Evolutionary conservation across 129 eudicot species (phyloP), one percentile per base, ranked within the genome.

Genomic region (Flaveria brownii): DNA sequence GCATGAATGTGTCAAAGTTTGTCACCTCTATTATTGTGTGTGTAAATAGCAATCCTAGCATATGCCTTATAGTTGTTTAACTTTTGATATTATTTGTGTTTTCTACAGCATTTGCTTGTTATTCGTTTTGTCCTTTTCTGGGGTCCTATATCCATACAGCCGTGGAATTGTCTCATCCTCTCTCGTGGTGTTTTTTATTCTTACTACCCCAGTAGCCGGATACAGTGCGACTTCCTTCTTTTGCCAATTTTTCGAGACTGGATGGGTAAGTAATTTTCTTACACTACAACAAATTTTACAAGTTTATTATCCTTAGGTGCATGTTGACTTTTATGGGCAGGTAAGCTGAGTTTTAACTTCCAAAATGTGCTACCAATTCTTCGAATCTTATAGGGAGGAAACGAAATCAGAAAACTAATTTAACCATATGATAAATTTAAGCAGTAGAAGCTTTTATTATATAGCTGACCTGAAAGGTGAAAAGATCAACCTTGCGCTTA

Each of bases 141-240:
- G 91, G 54, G 63, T 88, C 77, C 18, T 93, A 45, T 84, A 84
- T 84, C 98, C 96, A 1, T 91, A 94, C 75, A 84, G 64, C 72
- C 90, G 76, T 26, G 97, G 98, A 72, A 70, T 86, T 60, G 73
- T 94, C 66, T 84, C 85, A 52, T 86, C 92, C 64, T 84, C 87
- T 61, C 33, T 89, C 30, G 84, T 93, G 74, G 73, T 82, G 39
- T 56, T 88, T 72, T 91, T 84, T 77, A 76, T 85, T 73, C 84
- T 89, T 47, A 85, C 98, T 65, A 78, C 90, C 68, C 83, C 85
- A 4, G 80, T 86, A 66, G 91, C 96, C 18, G 98, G 98, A 77
- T 94, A 88, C 76, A 77, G 79, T 68, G 72, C 97, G 4, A 87
- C 93, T 72, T 91, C 97, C 9, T 87, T 88, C 56, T 86, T 81